Percentiles rank a stretch among this genome's conserved stretches.
Conservation (phyloP, 2,329 filamentous ascomycete genomes). For the Tolypocladium inflatum region DNA sequence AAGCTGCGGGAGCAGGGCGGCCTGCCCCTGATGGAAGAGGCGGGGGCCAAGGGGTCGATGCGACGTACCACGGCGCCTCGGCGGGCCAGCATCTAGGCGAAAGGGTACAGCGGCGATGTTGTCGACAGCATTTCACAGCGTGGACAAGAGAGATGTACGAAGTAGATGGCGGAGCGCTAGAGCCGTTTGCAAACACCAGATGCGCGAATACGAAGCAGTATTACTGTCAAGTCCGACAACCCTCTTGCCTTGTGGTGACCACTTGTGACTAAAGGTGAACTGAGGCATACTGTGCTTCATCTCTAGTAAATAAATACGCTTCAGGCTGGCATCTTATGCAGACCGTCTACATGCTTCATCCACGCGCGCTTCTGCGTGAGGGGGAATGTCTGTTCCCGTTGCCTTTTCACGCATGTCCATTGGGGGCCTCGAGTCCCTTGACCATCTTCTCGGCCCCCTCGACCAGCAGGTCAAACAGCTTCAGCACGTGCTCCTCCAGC, state of each 20-base stretch:
- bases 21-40: conserved; percentile 60
- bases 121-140: background rate
- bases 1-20: conserved; percentile 70
- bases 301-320: background rate
- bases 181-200: background rate
- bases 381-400: background rate
- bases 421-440: conserved; percentile 4
- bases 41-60: conserved; percentile 66
- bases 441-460: conserved; percentile 47
- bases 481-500: conserved; percentile 63
- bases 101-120: background rate
- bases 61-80: conserved; percentile 71
- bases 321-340: background rate
- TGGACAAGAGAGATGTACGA: background rate
- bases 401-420: background rate
- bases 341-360: background rate
- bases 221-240: background rate
- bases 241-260: background rate
- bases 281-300: background rate
- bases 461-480: conserved; percentile 67
- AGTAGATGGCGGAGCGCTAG: background rate
- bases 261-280: background rate
- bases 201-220: background rate
- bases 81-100: conserved; percentile 59
- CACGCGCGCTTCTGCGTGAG: background rate